These are phyloP conservation scores for Sedum album DNA, from an alignment of 164 flowering plant species.

Conservation along the genomic window DNA sequence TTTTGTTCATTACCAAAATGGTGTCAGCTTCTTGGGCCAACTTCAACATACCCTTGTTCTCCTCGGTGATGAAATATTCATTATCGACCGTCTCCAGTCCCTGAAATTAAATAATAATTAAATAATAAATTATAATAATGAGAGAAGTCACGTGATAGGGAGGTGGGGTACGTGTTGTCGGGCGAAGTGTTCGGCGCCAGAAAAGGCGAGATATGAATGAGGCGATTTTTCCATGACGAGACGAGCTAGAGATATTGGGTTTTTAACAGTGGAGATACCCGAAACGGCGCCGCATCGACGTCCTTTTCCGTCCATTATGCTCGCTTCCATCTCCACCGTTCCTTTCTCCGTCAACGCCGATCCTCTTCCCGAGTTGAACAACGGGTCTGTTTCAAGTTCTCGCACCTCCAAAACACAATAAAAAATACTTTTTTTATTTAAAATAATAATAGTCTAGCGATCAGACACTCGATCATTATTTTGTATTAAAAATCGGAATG, in stretches of 20 bases:
- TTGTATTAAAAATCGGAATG: no score
- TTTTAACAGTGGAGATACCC: slow-evolving; percentile 83
- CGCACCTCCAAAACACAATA: slow-evolving; percentile 43
- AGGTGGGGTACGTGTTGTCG: slow-evolving; percentile 37
- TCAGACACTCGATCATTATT: no score
- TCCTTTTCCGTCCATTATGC: slow-evolving; percentile 82
- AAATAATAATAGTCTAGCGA: no score
- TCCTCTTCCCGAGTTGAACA: slow-evolving; percentile 96
- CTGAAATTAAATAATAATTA: slow-evolving; percentile 22
- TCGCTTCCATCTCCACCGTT: slow-evolving; percentile 98
- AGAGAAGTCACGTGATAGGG: no score
- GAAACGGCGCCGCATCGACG: slow-evolving; percentile 92
- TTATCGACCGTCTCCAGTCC: slow-evolving; percentile 73
- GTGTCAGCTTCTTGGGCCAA: slow-evolving; percentile 81
- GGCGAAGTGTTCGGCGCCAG: slow-evolving; percentile 91
- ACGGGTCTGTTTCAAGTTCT: slow-evolving; percentile 79
- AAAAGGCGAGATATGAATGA: slow-evolving; percentile 85
- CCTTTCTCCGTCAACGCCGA: slow-evolving; percentile 83
- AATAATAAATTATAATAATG: neutral
- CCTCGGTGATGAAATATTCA: slow-evolving; percentile 72
- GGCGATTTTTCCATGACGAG: slow-evolving; percentile 98
- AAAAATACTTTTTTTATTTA: no score
- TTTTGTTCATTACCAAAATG: slow-evolving; percentile 79
- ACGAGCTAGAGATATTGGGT: slow-evolving; percentile 87
- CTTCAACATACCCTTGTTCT: slow-evolving; percentile 72